Percentiles rank a stretch among this genome's conserved stretches.
Conservation (phyloP, 768 basidiomycete genomes). For the Scleroderma bovista region DNA sequence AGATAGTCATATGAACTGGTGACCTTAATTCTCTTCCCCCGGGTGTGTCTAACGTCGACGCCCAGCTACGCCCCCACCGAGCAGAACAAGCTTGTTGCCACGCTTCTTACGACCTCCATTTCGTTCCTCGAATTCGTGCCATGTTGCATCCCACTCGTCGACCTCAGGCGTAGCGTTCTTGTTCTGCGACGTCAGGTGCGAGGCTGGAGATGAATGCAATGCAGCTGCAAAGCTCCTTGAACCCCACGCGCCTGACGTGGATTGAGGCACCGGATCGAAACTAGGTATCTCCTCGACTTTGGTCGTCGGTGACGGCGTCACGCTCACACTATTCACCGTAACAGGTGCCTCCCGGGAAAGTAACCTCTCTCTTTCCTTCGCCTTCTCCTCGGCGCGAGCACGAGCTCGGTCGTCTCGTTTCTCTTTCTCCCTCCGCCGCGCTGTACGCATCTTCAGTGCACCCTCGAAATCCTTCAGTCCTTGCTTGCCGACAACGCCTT, state of each 20-base stretch:
- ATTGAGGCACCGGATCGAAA: constrained; percentile 7
- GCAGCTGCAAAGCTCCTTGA: constrained; percentile 78
- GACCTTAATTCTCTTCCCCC: background rate
- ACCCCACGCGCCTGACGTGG: constrained; percentile 64
- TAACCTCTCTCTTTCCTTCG: constrained; percentile 47
- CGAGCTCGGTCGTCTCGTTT: constrained; percentile 85
- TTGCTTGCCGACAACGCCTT: constrained; percentile 67
- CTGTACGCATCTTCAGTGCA: constrained; percentile 67
- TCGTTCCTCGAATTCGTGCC: constrained; percentile 72
- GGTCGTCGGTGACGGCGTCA: background rate
- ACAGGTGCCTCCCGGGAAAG: constrained; percentile 16
- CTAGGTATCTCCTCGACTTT: constrained; percentile 12
- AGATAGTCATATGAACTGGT: constrained; percentile 2
- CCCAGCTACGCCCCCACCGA: constrained; percentile 61
- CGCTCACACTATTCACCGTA: background rate
- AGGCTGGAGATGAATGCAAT: constrained; percentile 44
- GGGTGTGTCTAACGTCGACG: constrained; percentile 33
- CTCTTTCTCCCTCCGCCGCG: constrained; percentile 74
- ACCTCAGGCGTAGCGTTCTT: constrained; percentile 24
- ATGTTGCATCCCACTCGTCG: constrained; percentile 73
- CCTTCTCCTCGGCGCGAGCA: constrained; percentile 68
- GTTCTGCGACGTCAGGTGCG: constrained; percentile 38
- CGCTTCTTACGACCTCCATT: constrained; percentile 48
- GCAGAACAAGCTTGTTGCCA: constrained; percentile 60
- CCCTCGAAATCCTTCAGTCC: constrained; percentile 81